These are phyloP conservation scores for Centaurea solstitialis DNA, from an alignment of 129 eudicot genomes.

Conservation along the genomic window DNA sequence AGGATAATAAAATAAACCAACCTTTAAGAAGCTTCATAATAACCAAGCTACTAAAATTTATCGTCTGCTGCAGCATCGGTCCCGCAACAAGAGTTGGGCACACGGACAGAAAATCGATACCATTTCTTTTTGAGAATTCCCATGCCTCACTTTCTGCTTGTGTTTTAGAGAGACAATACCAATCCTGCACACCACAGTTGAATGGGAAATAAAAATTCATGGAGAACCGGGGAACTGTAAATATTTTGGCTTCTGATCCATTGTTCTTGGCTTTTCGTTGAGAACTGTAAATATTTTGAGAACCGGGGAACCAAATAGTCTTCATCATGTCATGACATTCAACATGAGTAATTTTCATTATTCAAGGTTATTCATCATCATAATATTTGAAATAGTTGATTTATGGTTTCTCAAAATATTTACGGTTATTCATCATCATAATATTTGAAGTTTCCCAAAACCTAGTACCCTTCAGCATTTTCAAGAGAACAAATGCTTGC, in stretches of 20 bases:
- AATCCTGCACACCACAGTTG: constrained; percentile 46
- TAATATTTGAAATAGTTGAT: background rate
- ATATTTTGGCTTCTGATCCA: background rate
- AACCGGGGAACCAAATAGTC: background rate
- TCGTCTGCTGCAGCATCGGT: constrained; percentile 65
- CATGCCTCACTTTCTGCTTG: constrained; percentile 76
- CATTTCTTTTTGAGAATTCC: constrained; percentile 63
- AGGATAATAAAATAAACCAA: constrained; percentile 3
- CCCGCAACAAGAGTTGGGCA: constrained; percentile 71
- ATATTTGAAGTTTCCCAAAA: background rate
- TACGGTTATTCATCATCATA: too few relatives aligned
- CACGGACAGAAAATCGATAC: constrained; percentile 56
- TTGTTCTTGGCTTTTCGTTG: background rate
- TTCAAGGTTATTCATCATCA: background rate
- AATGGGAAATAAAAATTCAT: constrained; percentile 6
- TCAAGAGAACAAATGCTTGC: background rate
- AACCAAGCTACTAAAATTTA: constrained; percentile 68
- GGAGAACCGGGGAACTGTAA: too few relatives aligned
- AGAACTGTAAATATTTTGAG: background rate
- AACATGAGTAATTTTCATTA: background rate
- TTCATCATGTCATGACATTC: background rate
- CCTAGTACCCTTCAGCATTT: background rate
- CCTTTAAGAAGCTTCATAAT: constrained; percentile 80
- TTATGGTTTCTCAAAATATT: background rate
- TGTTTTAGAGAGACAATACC: constrained; percentile 78